Evolutionary conservation across 2,329 filamentous ascomycete species (phyloP), one percentile per base, ranked within the genome.

Genomic region (Sclerotiophoma versabilis): DNA sequence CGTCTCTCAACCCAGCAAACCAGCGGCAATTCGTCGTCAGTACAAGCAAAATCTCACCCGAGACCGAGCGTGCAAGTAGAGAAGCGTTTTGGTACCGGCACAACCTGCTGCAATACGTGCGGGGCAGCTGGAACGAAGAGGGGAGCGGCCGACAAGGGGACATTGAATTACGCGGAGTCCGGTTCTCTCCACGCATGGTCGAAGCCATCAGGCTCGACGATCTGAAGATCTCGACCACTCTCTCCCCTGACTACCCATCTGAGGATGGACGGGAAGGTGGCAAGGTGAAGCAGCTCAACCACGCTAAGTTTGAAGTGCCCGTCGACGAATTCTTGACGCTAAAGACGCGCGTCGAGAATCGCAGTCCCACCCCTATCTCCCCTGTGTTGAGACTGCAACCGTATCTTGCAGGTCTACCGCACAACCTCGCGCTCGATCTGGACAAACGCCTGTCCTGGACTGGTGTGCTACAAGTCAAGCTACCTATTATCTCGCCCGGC

Each of bases 61-160:
- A 95, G 60, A 84, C 84, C 36, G 93, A 97, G 76, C 85, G 90
- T 27, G 84, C 87, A 11, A 89, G 83, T 56, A 83, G 93, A 45
- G 92, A 96, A 76, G 86, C 88, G 0, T 97, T 97, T 72, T 97
- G 93, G 93, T 96, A 92, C 73, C 86, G 92, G 14, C 90, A 96
- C 72, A 87, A 86, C 68, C 83, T 97, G 2, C 82, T 97, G 3
- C 87, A 89, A 55, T 80, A 81, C 34, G 77, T 96, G 9, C 82
- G 81, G 22, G 92, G 88, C 0, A 84, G 81, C 0, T 97, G 93
- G 93, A 84, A 80, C 49, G 84, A 87, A 61, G 76, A 79, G 14
- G 85, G 62, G 4, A 63, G 65, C 15, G 78, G 77, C 1, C 82
- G 88, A 32, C 77, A 79, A 38, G 93, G 93, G 2, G 80, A 80